Conservation (phyloP, 179 eudicot species). For the Carnegiea gigantea region DNA sequence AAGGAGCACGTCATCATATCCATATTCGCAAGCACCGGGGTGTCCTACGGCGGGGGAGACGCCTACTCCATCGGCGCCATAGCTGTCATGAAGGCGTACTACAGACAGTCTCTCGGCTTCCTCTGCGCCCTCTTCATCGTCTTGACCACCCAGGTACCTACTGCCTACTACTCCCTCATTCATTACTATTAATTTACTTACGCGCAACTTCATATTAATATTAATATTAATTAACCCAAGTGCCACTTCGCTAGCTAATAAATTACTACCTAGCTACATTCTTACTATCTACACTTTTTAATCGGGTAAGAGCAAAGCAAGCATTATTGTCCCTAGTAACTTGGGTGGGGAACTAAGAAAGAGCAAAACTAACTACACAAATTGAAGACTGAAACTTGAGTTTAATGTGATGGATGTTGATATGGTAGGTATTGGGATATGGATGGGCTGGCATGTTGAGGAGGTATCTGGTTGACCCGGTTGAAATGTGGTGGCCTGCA, state of each 20-base stretch:
- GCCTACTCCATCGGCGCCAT: slow-evolving; percentile 94
- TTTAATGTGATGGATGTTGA: background rate
- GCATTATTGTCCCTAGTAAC: no score
- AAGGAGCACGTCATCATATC: slow-evolving; percentile 92
- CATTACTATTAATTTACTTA: no score
- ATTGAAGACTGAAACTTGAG: no score
- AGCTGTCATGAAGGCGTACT: slow-evolving; percentile 87
- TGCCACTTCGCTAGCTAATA: no score
- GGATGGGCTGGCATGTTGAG: slow-evolving; percentile 99
- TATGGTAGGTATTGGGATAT: slow-evolving; percentile 70
- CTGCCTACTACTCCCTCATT: background rate
- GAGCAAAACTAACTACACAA: no score
- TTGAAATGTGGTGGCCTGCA: slow-evolving; percentile 99
- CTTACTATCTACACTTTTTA: no score
- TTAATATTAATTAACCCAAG: background rate
- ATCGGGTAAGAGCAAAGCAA: no score
- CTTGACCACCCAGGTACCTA: slow-evolving; percentile 77
- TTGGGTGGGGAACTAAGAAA: no score
- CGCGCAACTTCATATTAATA: background rate
- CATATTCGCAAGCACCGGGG: slow-evolving; percentile 86
- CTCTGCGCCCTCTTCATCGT: slow-evolving; percentile 67
- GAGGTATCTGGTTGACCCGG: slow-evolving; percentile 90
- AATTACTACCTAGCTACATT: no score
- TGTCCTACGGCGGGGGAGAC: slow-evolving; percentile 83
- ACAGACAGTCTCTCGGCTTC: slow-evolving; percentile 64